Percentiles rank a stretch among this genome's conserved stretches.
These are phyloP conservation scores for Chaetothyriales sp. DNA, from an alignment of 2,329 filamentous ascomycete species.

Conservation along the genomic window DNA sequence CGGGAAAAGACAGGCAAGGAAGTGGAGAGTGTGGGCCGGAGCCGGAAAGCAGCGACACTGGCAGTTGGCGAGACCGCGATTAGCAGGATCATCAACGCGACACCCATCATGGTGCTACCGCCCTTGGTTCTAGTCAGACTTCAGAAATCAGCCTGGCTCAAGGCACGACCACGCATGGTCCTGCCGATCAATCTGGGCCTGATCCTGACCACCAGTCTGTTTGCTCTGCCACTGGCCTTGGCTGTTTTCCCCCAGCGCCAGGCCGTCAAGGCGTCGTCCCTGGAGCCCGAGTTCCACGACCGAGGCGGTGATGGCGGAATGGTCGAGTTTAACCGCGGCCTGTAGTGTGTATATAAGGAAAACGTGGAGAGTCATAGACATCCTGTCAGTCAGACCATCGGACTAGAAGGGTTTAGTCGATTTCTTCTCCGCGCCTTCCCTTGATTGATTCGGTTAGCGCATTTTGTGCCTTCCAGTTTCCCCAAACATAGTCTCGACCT, in stretches of 20 bases:
- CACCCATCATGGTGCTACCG: slow-evolving; percentile 92
- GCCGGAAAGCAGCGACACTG: slow-evolving; percentile 69
- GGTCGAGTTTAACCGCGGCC: slow-evolving; percentile 94
- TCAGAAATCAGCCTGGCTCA: slow-evolving; percentile 71
- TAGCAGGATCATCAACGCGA: slow-evolving; percentile 81
- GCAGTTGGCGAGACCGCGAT: slow-evolving; percentile 88
- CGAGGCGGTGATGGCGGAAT: slow-evolving; percentile 62
- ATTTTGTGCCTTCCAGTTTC: not conserved
- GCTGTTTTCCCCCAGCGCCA: slow-evolving; percentile 88
- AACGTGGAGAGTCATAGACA: not conserved
- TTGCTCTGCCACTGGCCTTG: slow-evolving; percentile 75
- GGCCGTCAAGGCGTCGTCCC: slow-evolving; percentile 53
- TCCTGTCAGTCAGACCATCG: not conserved
- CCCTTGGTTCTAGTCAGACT: slow-evolving; percentile 71
- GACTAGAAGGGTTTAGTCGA: not conserved
- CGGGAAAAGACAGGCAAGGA: slow-evolving; percentile 51
- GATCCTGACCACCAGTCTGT: slow-evolving; percentile 73
- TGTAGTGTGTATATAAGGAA: slow-evolving; percentile 33
- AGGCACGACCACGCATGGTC: slow-evolving; percentile 58
- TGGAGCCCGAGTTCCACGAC: slow-evolving; percentile 79
- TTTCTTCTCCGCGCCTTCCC: not conserved
- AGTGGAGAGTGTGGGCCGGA: slow-evolving; percentile 64
- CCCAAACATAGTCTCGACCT: not conserved
- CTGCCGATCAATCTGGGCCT: slow-evolving; percentile 73
- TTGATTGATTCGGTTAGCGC: too few relatives aligned